Evolutionary conservation across 768 basidiomycete species (phyloP), one percentile per base, ranked within the genome.

Genomic region (Boletus patriciae): DNA sequence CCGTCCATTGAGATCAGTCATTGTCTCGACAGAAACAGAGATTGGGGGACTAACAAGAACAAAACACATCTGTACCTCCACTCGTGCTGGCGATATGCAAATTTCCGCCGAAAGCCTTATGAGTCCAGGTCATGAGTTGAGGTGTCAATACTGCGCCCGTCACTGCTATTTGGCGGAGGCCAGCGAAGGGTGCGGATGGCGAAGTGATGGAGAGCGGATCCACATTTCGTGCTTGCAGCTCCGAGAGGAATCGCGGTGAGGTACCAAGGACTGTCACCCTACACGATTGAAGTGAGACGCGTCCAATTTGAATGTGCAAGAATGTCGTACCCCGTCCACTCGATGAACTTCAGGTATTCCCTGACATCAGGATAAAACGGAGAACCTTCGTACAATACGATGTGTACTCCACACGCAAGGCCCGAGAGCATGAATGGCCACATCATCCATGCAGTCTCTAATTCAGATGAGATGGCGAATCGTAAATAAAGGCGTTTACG

Each of bases 371-470:
- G 86, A 64, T 85, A 73, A 67, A 88, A 87, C 4, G 86, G 87
- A 7, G 87, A 88, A 15, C 87, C 86, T 50, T 88, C 86, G 50
- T 87, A 87, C 25, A 83, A 60, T 46, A 88, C 72, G 37, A 85
- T 67, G 7, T 80, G 81, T 38, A 76, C 68, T 2, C 86, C 86
- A 55, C 73, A 74, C 4, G 83, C 73, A 25, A 87, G 77, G n/a
- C 76, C 80, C 3, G 73, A 66, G 37, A 89, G 64, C 82, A 86
- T 85, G 59, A 77, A 80, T n/a, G 80, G 83, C 86, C 86, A 89
- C 87, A 88, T 88, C 85, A 89, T 88, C 88, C 88, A 90, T 18
- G 83, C 87, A 11, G 87, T 87, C 86, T 88, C 50, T 23, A 9
- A 12, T 41, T 29, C 16, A 45, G 46, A 46, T 58, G 25, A 62